phyloP scores from a whole-genome alignment of 768 basidiomycete genomes.

The Macrolepiota fuliginosa region DNA sequence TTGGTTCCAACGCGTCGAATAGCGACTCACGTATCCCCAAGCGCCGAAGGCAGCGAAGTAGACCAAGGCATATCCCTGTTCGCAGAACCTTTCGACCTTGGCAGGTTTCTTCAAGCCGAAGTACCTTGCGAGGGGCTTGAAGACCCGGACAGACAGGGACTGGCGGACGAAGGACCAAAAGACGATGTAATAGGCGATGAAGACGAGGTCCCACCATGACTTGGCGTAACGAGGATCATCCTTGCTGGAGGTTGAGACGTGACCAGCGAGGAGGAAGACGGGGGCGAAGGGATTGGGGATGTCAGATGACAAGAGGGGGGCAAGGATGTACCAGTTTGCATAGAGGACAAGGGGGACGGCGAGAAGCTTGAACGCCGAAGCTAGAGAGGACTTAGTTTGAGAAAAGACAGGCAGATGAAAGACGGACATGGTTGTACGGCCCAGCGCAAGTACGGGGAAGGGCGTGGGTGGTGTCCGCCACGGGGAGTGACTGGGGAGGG shows the following conservation, averaged over 20 bases:
- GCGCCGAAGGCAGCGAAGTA: conserved; percentile 73
- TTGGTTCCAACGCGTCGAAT: not conserved
- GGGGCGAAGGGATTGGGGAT: conserved; percentile 71
- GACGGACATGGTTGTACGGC: conserved; percentile 67
- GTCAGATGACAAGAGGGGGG: conserved; percentile 41
- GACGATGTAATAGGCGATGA: conserved; percentile 80
- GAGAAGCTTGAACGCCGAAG: conserved; percentile 65
- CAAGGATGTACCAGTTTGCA: conserved; percentile 58
- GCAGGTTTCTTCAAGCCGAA: conserved; percentile 64
- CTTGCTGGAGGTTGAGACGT: conserved; percentile 45
- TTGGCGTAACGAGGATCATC: conserved; percentile 69
- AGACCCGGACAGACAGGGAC: conserved; percentile 59
- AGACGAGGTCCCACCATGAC: conserved; percentile 70
- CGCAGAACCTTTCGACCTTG: conserved; percentile 84
- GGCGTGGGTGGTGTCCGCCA: conserved; percentile 12
- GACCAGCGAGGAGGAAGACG: conserved; percentile 71
- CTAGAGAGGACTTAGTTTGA: conserved; percentile 29
- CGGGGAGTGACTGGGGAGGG: conserved; percentile 26
- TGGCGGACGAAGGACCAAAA: conserved; percentile 91
- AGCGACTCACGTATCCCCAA: conserved; percentile 73
- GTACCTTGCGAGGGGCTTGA: conserved; percentile 62
- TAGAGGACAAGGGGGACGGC: conserved; percentile 59
- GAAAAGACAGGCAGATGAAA: not conserved
- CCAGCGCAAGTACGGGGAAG: conserved; percentile 61
- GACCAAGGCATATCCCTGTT: conserved; percentile 84